Conservation (phyloP, 1,139 yeast species). For the Zygoascus hellenicus region DNA sequence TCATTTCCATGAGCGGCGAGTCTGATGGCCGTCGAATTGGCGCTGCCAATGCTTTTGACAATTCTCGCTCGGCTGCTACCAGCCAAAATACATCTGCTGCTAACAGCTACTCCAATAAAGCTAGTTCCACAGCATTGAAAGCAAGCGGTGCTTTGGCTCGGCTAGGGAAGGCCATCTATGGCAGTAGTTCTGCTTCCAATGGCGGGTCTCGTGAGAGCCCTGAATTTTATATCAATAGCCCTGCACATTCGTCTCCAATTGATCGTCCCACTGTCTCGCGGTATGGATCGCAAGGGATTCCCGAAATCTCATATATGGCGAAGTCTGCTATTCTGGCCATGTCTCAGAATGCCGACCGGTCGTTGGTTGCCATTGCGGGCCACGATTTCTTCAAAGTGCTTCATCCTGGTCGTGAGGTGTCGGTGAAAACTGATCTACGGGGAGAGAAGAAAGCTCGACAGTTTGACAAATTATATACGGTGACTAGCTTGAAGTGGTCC, state of each 20-base stretch:
- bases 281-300: background rate
- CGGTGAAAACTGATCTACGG: conserved; percentile 19
- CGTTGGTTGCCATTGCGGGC: conserved; percentile 31
- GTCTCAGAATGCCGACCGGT: conserved; percentile 27
- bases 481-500: conserved; percentile 38
- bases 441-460: conserved; percentile 23
- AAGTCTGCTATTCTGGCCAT: conserved; percentile 29
- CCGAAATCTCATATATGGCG: conserved; percentile 18
- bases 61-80: background rate
- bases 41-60: background rate
- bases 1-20: no score
- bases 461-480: conserved; percentile 30
- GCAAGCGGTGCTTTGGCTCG: conserved; percentile 29
- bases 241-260: background rate
- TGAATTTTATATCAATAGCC: background rate
- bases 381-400: conserved; percentile 32
- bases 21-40: no score
- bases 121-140: conserved; percentile 24
- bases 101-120: conserved; percentile 19
- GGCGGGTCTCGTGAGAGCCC: conserved; percentile 6
- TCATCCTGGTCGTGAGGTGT: conserved; percentile 19
- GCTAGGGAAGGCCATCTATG: conserved; percentile 30
- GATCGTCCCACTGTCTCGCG: no score
- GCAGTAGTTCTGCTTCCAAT: conserved; percentile 17
- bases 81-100: background rate